These are phyloP conservation scores for Gracilariopsis chorda DNA, from an alignment of 23 red algal genomes.

Conservation along the genomic window DNA sequence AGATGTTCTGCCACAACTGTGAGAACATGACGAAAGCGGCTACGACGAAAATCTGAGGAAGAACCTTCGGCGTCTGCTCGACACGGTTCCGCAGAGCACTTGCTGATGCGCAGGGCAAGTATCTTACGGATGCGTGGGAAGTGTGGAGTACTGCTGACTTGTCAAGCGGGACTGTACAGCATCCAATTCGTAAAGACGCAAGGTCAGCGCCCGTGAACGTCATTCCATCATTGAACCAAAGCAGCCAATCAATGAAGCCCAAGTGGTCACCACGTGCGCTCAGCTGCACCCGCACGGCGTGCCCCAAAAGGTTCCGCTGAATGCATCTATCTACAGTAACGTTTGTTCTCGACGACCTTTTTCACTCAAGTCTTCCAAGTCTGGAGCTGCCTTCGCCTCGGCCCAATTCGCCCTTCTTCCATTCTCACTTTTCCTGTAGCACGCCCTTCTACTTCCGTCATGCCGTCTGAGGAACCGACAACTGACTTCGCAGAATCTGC, in stretches of 20 bases:
- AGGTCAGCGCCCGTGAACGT: not conserved
- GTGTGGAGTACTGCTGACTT: no score
- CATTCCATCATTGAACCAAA: not conserved
- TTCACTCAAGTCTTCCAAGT: no score
- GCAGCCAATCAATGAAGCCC: no score
- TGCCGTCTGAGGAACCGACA: not conserved
- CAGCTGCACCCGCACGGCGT: no score
- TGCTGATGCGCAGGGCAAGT: not conserved
- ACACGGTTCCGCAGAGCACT: not conserved
- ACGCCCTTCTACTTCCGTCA: not conserved
- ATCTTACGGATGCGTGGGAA: not conserved
- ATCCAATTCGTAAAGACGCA: not conserved
- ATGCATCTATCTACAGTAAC: no score
- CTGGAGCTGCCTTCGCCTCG: no score
- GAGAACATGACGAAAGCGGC: conserved; percentile 39
- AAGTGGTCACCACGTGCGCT: no score
- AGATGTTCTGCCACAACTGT: conserved; percentile 52
- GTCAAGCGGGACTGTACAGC: not conserved
- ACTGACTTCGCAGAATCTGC: conserved; percentile 2
- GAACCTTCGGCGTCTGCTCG: no score
- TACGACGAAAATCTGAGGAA: not conserved
- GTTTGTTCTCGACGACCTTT: no score
- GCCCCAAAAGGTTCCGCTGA: no score
- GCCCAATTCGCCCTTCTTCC: no score
- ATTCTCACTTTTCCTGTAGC: not conserved